phyloP scores from a whole-genome alignment of 352 stramenopile genomes.

The Phytopythium kandeliae region DNA sequence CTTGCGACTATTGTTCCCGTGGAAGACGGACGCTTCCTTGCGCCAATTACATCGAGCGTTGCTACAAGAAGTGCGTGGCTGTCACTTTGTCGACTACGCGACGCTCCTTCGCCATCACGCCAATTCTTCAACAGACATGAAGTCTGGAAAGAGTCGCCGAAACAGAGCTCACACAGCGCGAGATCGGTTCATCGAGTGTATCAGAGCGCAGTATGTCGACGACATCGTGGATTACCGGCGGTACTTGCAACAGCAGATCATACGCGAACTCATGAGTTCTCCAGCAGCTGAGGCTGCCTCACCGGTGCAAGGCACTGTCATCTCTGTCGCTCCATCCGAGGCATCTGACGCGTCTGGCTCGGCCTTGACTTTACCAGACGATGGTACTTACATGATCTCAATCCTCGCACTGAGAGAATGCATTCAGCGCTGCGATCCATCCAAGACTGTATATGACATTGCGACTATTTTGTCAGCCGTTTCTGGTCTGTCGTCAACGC shows the following conservation, averaged over 20 bases:
- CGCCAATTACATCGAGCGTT: constrained; percentile 37
- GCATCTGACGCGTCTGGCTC: not conserved
- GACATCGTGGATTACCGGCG: constrained; percentile 45
- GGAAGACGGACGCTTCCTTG: constrained; percentile 46
- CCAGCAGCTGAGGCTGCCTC: not conserved
- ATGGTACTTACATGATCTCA: constrained; percentile 34
- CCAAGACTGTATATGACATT: constrained; percentile 53
- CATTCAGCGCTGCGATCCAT: constrained; percentile 37
- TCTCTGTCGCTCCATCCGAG: not conserved
- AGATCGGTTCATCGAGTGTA: constrained; percentile 26
- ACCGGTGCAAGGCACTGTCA: not conserved
- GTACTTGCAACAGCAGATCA: constrained; percentile 32
- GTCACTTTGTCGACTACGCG: constrained; percentile 33
- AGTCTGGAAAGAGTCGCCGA: not conserved
- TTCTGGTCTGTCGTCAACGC: constrained; percentile 31
- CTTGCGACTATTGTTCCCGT: constrained; percentile 47
- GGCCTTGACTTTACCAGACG: not conserved
- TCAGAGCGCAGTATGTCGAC: constrained; percentile 53
- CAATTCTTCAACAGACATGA: constrained; percentile 1
- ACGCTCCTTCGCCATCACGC: constrained; percentile 21
- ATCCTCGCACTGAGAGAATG: constrained; percentile 30
- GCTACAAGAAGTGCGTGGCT: constrained; percentile 34
- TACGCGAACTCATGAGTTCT: constrained; percentile 9
- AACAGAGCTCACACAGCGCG: no score
- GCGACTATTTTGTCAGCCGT: constrained; percentile 24